Base-by-base conservation (phyloP, 208 protist genomes). In the Leptomonas pyrrhocoris region DNA sequence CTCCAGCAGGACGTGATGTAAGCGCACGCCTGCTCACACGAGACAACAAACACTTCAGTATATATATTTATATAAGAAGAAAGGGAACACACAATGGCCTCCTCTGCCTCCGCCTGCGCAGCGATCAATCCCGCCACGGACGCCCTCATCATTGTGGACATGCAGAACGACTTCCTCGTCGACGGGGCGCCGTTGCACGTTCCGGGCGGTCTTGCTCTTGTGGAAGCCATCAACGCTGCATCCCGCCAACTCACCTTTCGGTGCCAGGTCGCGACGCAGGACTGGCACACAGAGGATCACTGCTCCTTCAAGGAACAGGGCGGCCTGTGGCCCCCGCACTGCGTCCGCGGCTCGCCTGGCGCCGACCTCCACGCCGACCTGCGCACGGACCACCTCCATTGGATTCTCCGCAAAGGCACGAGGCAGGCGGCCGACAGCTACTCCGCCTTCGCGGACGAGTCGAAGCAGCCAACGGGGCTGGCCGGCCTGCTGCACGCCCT, bases 121-220 rank as follows among this genome's bases (percentile, higher is more conserved):
- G 46, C n/a, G 2, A 40, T 77, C 40, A 56, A 42, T 40, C 21
- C 53, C 6, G 30, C 21, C 8, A 77, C 61, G 21, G 88, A 93
- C 60, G 86, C 76, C 3, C 73, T 93, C 4, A 59, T 90, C 56
- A 74, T 90, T 19, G 82, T 87, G 2, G 88, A 93, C 66, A 73
- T 93, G 76, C 86, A 94, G 43, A 86, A 84, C 34, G 86, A 92
- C 69, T 92, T 94, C 71, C 73, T 88, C 36, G 13, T 56, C 5
- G 49, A 85, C 5, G 71, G 49, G 21, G 89, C 80, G 0, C 49
- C 85, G n/a, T 78, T 94, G 18, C 68, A 61, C 31, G 82, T 92
- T 2, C 45, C 62, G 0, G 72, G 61, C n/a, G 84, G 68, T 23
- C 53, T 21, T 13, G 49, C 75, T 3, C 59, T 88, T 4, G 36